These are phyloP conservation scores for Fusarium sp. DNA, from an alignment of 2,329 filamentous ascomycete genomes.

Conservation along the genomic window DNA sequence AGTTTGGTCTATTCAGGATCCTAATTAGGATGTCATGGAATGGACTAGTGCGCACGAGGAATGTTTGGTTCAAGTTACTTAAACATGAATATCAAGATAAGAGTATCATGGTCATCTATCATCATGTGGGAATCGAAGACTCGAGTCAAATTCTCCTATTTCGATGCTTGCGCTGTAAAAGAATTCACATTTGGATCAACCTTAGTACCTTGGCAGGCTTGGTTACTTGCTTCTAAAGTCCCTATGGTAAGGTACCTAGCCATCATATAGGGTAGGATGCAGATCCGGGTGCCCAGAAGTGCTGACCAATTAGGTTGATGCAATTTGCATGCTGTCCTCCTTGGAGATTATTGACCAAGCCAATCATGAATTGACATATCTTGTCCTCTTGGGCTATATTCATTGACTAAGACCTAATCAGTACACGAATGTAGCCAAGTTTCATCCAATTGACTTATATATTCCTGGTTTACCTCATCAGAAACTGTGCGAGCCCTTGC, in stretches of 20 bases:
- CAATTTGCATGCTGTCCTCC: conserved; percentile 27
- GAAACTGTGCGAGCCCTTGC: neutral
- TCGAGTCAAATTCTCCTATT: neutral
- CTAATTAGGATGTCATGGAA: neutral
- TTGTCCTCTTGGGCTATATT: neutral
- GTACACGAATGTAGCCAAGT: neutral
- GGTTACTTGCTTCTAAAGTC: neutral
- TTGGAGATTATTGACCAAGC: neutral
- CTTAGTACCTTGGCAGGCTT: neutral
- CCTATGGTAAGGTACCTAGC: neutral
- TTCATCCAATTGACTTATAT: neutral
- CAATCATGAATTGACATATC: neutral
- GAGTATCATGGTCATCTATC: neutral
- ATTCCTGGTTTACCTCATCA: neutral
- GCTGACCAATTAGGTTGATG: conserved; percentile 22
- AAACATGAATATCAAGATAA: conserved; percentile 12
- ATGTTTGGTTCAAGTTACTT: conserved; percentile 6
- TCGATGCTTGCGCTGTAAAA: neutral
- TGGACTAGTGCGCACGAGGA: neutral
- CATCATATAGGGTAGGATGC: conserved; percentile 2
- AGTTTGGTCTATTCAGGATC: neutral
- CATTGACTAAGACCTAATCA: too few relatives aligned
- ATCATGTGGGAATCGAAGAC: neutral
- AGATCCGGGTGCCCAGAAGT: neutral
- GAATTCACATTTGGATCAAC: neutral